Evolutionary conservation across 345 rosid species (phyloP).

Genomic region (Salix udensis): DNA sequence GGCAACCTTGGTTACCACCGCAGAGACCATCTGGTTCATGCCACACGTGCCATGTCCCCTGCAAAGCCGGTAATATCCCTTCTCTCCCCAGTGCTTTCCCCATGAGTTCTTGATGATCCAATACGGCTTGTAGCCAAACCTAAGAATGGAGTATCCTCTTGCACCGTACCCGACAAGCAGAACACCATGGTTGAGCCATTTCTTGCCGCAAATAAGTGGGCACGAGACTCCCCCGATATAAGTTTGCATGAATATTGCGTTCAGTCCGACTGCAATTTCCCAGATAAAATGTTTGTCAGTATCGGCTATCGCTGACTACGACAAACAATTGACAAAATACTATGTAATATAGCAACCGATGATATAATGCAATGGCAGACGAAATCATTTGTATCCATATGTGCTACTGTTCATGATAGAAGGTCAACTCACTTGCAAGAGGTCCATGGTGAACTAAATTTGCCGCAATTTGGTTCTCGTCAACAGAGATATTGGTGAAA

Average conservation of each 20-base stretch:
- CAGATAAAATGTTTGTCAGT: not conserved
- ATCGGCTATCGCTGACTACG: not conserved
- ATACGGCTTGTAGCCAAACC: conserved; percentile 61
- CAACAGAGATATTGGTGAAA: conserved; percentile 57
- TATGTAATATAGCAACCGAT: not conserved
- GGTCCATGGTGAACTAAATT: conserved; percentile 76
- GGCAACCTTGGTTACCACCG: conserved; percentile 50
- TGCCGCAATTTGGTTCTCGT: conserved; percentile 73
- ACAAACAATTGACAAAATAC: not conserved
- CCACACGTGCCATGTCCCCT: conserved; percentile 75
- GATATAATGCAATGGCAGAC: not conserved
- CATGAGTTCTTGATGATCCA: conserved; percentile 94
- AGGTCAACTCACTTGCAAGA: conserved; percentile 46
- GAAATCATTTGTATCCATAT: not conserved
- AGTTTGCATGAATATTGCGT: conserved; percentile 83
- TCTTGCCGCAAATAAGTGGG: conserved; percentile 76
- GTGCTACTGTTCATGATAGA: not conserved
- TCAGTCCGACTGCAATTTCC: conserved; percentile 55
- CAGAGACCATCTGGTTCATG: conserved; percentile 80
- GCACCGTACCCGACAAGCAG: conserved; percentile 76
- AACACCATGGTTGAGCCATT: conserved; percentile 67
- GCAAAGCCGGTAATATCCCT: conserved; percentile 76
- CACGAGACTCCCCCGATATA: conserved; percentile 91
- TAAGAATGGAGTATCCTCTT: conserved; percentile 69
- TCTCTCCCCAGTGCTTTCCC: conserved; percentile 81